Conservation (phyloP, 1,284 basidiomycete genomes). For the Trametes pubescens region DNA sequence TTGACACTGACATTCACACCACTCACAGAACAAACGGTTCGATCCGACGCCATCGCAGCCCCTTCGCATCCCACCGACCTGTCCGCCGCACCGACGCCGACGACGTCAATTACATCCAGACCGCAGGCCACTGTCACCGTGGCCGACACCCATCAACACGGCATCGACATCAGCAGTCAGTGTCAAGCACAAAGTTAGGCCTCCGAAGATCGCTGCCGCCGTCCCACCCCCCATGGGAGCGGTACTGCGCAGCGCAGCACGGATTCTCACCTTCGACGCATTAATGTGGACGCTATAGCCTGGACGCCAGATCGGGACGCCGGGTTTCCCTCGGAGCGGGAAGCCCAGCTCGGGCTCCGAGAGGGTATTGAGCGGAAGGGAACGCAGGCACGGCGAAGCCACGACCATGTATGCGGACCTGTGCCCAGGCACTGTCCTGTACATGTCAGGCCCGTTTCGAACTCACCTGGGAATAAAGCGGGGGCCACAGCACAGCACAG, state of each 20-base stretch:
- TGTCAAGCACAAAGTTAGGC: too few species aligned
- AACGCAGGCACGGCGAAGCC: constrained; percentile 1
- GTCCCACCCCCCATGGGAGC: constrained; percentile 26
- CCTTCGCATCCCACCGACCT: too few species aligned
- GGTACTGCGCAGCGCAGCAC: constrained; percentile 19
- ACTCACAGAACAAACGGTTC: not conserved
- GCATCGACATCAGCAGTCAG: too few species aligned
- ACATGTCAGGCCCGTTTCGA: not conserved
- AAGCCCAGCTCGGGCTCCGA: not conserved
- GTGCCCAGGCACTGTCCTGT: too few species aligned
- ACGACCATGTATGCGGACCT: not conserved
- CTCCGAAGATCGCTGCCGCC: not conserved
- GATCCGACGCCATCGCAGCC: not conserved
- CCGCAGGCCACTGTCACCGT: too few species aligned
- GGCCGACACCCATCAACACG: too few species aligned
- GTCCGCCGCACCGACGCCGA: too few species aligned
- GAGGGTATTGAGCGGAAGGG: not conserved
- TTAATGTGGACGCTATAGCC: not conserved
- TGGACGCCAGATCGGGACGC: too few species aligned
- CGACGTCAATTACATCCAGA: too few species aligned
- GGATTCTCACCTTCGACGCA: not conserved
- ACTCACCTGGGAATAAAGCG: not conserved
- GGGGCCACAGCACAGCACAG: not conserved
- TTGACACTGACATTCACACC: not conserved
- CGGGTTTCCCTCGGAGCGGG: not conserved